A percentile compares a stretch with the other conserved stretches of the same genome.
Evolutionary conservation across 208 protist species (phyloP).

Genomic region (Porcisia hertigi): DNA sequence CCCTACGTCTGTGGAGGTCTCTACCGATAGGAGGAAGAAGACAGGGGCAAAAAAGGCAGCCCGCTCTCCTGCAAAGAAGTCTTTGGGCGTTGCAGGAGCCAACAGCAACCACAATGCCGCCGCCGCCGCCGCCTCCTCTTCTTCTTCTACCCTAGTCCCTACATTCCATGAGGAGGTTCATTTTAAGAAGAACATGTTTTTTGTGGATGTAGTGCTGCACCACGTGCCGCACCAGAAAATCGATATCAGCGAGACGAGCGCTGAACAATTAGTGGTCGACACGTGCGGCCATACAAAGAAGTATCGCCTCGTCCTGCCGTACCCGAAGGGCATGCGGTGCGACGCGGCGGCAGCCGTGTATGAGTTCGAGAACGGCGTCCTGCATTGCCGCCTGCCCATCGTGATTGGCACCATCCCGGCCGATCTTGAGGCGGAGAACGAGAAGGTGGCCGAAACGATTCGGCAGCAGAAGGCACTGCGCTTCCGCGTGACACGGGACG

Average conservation of each 20-base stretch:
- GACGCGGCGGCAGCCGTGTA: constrained; percentile 47
- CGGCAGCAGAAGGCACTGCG: constrained; percentile 66
- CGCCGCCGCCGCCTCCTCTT: constrained; percentile 10
- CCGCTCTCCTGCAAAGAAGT: constrained; percentile 12
- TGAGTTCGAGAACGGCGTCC: constrained; percentile 63
- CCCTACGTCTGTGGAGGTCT: background rate
- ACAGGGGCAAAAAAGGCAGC: constrained; percentile 14
- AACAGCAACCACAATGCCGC: constrained; percentile 11
- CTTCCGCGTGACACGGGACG: constrained; percentile 71
- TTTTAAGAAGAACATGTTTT: constrained; percentile 77
- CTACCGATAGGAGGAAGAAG: constrained; percentile 4
- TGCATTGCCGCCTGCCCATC: constrained; percentile 74
- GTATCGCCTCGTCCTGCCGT: constrained; percentile 73
- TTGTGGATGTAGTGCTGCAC: constrained; percentile 79
- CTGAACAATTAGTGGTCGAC: constrained; percentile 64
- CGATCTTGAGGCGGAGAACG: constrained; percentile 47
- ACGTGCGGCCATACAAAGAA: constrained; percentile 79
- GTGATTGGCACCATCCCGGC: constrained; percentile 54
- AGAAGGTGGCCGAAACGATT: constrained; percentile 54
- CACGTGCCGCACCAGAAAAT: constrained; percentile 77
- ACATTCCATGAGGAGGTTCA: constrained; percentile 75
- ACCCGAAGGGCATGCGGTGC: constrained; percentile 69
- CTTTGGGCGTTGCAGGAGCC: background rate
- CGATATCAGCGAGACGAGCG: constrained; percentile 65
- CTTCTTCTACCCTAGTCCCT: constrained; percentile 41